phyloP scores from a whole-genome alignment of 2,329 filamentous ascomycete species.

The Venturia aucupariae region DNA sequence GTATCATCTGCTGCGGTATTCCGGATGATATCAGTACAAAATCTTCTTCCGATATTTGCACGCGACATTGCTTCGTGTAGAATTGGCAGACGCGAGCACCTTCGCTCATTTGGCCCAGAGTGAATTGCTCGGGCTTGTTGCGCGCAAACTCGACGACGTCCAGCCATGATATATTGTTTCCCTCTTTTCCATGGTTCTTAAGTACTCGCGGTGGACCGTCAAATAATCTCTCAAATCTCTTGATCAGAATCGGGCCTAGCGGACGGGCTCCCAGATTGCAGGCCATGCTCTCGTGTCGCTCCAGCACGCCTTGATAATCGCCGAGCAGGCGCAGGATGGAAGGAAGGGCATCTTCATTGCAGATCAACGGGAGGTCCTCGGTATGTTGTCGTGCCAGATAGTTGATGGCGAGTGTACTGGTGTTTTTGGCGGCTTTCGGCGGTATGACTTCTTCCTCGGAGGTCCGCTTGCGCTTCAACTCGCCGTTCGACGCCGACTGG shows the following conservation, averaged over 20 bases:
- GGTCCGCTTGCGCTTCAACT: slow-evolving; percentile 39
- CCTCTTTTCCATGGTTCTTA: slow-evolving; percentile 52
- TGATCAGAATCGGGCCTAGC: slow-evolving; percentile 71
- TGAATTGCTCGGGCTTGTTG: slow-evolving; percentile 69
- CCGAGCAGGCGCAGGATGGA: slow-evolving; percentile 63
- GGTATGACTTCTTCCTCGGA: slow-evolving; percentile 24
- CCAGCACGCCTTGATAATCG: slow-evolving; percentile 78
- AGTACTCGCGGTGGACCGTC: slow-evolving; percentile 65
- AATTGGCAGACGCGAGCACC: slow-evolving; percentile 70
- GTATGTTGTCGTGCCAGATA: slow-evolving; percentile 55
- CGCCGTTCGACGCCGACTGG: background rate
- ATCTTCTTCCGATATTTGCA: slow-evolving; percentile 83
- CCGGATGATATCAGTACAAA: slow-evolving; percentile 77
- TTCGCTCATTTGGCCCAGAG: slow-evolving; percentile 58
- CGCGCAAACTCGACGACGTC: slow-evolving; percentile 80
- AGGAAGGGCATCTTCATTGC: slow-evolving; percentile 59
- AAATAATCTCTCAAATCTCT: slow-evolving; percentile 78
- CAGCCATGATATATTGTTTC: slow-evolving; percentile 64
- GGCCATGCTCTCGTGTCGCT: slow-evolving; percentile 78
- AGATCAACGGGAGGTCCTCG: slow-evolving; percentile 53
- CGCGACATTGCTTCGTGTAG: slow-evolving; percentile 66
- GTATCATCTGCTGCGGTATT: slow-evolving; percentile 72
- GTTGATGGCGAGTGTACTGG: slow-evolving; percentile 49
- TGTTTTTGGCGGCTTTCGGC: slow-evolving; percentile 7
- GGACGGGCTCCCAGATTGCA: slow-evolving; percentile 77